Evolutionary conservation across 148 eudicot genomes (phyloP).

Genomic region (Diospyros kaki): DNA sequence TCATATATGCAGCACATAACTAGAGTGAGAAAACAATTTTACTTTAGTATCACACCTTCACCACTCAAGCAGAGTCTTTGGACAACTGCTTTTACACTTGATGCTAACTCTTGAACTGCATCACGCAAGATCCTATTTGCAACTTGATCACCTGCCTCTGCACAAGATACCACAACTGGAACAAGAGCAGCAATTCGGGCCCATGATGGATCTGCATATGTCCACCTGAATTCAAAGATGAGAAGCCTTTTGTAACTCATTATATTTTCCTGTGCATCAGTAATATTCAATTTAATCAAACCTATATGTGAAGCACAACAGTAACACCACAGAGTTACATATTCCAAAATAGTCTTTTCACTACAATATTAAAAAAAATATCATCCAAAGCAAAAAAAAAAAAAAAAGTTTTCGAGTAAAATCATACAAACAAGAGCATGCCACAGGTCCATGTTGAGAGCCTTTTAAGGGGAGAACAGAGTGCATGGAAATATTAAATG

Average conservation of each 20-base stretch:
- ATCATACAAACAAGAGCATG: background rate
- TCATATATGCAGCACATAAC: background rate
- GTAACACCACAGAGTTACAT: background rate
- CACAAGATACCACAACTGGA: constrained; percentile 75
- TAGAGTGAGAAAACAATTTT: background rate
- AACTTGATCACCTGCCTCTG: constrained; percentile 70
- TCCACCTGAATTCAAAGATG: constrained; percentile 60
- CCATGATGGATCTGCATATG: constrained; percentile 83
- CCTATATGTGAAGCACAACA: background rate
- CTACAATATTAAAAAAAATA: background rate
- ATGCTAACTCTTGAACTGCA: constrained; percentile 72
- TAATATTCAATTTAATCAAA: background rate
- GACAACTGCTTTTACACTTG: constrained; percentile 76
- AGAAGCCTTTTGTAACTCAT: constrained; percentile 9
- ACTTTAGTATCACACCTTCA: constrained; percentile 42
- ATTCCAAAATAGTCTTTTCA: background rate
- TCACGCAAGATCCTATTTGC: constrained; percentile 65
- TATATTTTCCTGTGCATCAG: background rate
- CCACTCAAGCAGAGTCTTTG: constrained; percentile 63
- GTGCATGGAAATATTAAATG: too few relatives aligned
- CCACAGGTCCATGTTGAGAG: background rate
- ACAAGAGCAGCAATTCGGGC: constrained; percentile 86
- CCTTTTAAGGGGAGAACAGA: background rate
- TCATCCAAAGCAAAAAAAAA: background rate
- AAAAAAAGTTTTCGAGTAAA: background rate